A percentile compares a stretch with the other conserved stretches of the same genome.
These are phyloP conservation scores for Clathrospora elynae DNA, from an alignment of 2,329 filamentous ascomycete species.

Conservation along the genomic window DNA sequence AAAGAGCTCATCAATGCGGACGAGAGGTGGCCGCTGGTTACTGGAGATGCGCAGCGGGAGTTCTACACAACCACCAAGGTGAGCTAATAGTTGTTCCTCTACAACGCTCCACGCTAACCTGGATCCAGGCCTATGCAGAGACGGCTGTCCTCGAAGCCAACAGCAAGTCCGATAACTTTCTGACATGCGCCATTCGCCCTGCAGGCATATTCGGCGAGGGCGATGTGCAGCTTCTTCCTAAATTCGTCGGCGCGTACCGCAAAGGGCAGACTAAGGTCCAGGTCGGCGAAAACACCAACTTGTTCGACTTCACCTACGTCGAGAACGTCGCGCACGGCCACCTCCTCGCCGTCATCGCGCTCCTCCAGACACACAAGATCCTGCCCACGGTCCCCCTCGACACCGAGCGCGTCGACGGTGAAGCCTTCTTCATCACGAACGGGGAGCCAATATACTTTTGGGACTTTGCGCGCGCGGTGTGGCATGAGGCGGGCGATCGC, in stretches of 20 bases:
- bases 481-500: constrained; percentile 52
- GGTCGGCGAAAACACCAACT: constrained; percentile 58
- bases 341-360: constrained; percentile 56
- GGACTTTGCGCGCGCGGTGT: constrained; percentile 56
- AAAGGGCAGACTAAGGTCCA: constrained; percentile 57
- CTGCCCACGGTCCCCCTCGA: constrained; percentile 49
- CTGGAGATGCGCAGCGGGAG: constrained; percentile 54
- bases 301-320: constrained; percentile 61
- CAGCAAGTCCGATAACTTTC: constrained; percentile 52
- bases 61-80: constrained; percentile 59
- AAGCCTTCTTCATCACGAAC: constrained; percentile 59
- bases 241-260: constrained; percentile 52
- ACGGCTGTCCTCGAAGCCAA: constrained; percentile 56
- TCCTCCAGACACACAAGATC: constrained; percentile 52
- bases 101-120: not conserved
- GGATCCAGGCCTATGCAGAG: constrained; percentile 52
- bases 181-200: constrained; percentile 57
- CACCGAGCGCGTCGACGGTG: constrained; percentile 55
- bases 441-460: constrained; percentile 58
- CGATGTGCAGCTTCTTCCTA: constrained; percentile 54
- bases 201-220: constrained; percentile 59
- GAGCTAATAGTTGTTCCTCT: not conserved
- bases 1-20: constrained; percentile 57
- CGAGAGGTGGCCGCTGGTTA: constrained; percentile 54
- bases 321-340: constrained; percentile 60